Base-by-base conservation (phyloP, 495 filamentous ascomycete species). In the Xylaria grammica region DNA sequence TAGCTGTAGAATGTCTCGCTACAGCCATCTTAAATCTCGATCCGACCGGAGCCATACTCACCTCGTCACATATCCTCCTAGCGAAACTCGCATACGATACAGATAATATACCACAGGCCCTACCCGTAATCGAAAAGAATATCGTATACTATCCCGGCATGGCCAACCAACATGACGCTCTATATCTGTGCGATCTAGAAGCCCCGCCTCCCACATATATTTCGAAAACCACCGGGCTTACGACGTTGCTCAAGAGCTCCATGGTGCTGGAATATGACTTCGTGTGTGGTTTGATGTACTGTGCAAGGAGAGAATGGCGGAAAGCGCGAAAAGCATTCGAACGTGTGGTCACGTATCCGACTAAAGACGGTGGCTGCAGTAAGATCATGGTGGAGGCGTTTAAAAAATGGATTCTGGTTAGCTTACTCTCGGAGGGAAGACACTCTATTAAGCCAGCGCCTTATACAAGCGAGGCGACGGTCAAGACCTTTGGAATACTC, bases 381-480 rank as follows among this genome's bases (percentile, higher is more conserved):
- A 89, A 87, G 75, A 82, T 95, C 30, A 92, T 93, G 89, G 82
- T 91, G 2, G 93, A 97, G 69, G 92, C 91, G 15, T 96, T 96
- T 80, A 96, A 94, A 74, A 97, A 96, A 78, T 97, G 92, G 90
- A 75, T 95, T 9, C 78, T 99, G n/a, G 84, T 94, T 4, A 85
- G 86, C 38, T 77, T 97, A 40, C 80, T 98, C 10, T 79, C 82
- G 20, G 78, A 88, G 45, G 94, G 94, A 70, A 89, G 85, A 76
- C 84, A 89, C 10, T 72, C 65, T 5, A 68, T 77, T 67, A 73
- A 72, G 24, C 79, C 75, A n/a, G n/a, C n/a, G 10, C 22, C 68
- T 38, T 64, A 63, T 38, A 74, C 82, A 19, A 74, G 81, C 61
- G 60, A 73, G 0, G 67, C 75, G 36, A 82, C 86, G 11, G 75